phyloP scores from a whole-genome alignment of 2,329 filamentous ascomycete species.

The Cytospora leucostoma region DNA sequence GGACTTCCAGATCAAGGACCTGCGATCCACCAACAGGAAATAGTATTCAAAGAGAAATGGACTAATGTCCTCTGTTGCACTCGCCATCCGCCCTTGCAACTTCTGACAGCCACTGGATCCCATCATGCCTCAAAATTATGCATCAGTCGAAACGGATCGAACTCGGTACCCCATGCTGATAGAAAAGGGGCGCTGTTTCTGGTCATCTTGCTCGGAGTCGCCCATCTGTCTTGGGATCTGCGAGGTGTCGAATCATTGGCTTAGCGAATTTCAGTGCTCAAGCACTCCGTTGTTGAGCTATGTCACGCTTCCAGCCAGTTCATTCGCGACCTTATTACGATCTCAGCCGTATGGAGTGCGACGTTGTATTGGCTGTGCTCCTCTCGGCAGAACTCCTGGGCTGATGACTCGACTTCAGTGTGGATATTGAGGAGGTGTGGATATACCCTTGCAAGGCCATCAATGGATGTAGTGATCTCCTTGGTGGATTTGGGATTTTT shows the following conservation, averaged over 20 bases:
- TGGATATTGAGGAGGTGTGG: too few relatives aligned
- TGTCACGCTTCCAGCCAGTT: not conserved
- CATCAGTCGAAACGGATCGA: not conserved
- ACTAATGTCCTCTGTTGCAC: not conserved
- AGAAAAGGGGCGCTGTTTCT: not conserved
- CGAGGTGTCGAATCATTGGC: not conserved
- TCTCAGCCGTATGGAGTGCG: not conserved
- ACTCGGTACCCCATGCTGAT: not conserved
- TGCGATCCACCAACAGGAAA: constrained; percentile 43
- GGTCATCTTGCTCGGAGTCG: not conserved
- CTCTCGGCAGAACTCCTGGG: not conserved
- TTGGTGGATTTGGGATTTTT: not conserved
- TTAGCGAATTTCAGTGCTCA: too few relatives aligned
- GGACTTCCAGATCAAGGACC: constrained; percentile 59
- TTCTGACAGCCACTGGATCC: not conserved
- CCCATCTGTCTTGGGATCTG: not conserved
- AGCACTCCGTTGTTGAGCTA: not conserved
- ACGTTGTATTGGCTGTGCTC: not conserved
- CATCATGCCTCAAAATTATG: not conserved
- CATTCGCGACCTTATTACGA: not conserved
- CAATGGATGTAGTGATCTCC: not conserved
- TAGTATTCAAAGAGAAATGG: not conserved
- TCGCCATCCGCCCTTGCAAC: not conserved
- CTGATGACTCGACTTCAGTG: not conserved
- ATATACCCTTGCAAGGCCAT: not conserved